Conservation (phyloP, 2,329 filamentous ascomycete genomes). For the Xylaria sp. region DNA sequence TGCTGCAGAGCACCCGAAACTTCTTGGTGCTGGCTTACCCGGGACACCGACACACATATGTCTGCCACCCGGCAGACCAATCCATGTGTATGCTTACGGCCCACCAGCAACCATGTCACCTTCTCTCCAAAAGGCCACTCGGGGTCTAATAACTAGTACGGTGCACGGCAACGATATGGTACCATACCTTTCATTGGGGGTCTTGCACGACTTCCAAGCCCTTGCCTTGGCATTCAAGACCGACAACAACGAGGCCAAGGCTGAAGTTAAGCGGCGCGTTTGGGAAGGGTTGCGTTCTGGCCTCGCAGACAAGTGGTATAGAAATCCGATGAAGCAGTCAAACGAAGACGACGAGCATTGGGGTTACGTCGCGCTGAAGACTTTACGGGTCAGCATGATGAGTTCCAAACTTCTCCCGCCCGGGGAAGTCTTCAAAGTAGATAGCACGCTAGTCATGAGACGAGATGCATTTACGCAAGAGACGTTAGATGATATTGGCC, state of each 20-base stretch:
- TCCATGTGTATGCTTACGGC: slow-evolving; percentile 84
- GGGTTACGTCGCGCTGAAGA: slow-evolving; percentile 74
- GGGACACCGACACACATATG: slow-evolving; percentile 53
- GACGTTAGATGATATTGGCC: slow-evolving; percentile 63
- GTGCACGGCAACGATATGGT: slow-evolving; percentile 80
- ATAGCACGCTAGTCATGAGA: slow-evolving; percentile 73
- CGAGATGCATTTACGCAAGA: slow-evolving; percentile 69
- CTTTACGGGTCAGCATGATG: slow-evolving; percentile 73
- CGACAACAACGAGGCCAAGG: slow-evolving; percentile 73
- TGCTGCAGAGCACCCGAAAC: slow-evolving; percentile 56
- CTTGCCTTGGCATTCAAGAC: slow-evolving; percentile 77
- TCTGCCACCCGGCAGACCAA: slow-evolving; percentile 73
- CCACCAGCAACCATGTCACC: slow-evolving; percentile 78
- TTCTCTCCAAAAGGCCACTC: slow-evolving; percentile 73
- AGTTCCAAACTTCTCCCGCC: slow-evolving; percentile 77
- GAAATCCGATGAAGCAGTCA: slow-evolving; percentile 51
- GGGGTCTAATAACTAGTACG: slow-evolving; percentile 78
- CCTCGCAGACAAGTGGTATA: slow-evolving; percentile 70
- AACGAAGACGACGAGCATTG: slow-evolving; percentile 71
- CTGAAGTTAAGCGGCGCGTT: slow-evolving; percentile 72
- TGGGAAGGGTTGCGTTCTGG: slow-evolving; percentile 73
- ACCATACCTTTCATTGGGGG: slow-evolving; percentile 76
- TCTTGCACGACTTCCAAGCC: slow-evolving; percentile 79
- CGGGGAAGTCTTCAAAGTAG: slow-evolving; percentile 79
- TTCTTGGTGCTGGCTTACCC: slow-evolving; percentile 47